phyloP scores from a whole-genome alignment of 1,139 yeast genomes.

The Kodamaea sp. region DNA sequence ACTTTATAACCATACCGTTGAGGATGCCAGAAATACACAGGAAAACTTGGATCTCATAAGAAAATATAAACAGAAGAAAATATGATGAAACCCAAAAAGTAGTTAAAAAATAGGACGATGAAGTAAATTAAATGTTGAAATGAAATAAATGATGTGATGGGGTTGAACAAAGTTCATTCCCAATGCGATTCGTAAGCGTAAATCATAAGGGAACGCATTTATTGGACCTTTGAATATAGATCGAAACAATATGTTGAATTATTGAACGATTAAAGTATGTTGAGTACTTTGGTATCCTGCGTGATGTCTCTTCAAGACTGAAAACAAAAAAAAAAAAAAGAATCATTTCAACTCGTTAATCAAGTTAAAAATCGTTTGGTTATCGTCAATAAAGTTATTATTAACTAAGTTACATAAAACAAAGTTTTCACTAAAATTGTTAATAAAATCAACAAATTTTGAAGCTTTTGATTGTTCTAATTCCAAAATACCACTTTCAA shows the following conservation, averaged over 20 bases:
- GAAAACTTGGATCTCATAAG: constrained; percentile 11
- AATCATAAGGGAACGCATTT: constrained; percentile 15
- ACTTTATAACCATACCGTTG: constrained; percentile 26
- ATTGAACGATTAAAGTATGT: constrained; percentile 21
- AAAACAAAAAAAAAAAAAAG: constrained; percentile 4
- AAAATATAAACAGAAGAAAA: constrained; percentile 9
- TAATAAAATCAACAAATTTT: constrained; percentile 41
- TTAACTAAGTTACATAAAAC: constrained; percentile 86
- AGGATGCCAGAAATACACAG: constrained; percentile 31
- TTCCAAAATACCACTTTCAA: constrained; percentile 36
- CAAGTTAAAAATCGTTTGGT: constrained; percentile 45
- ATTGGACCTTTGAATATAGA: constrained; percentile 8
- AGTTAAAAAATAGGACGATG: constrained; percentile 9
- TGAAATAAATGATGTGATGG: constrained; percentile 19
- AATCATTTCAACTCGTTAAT: constrained; percentile 25
- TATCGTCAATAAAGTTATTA: constrained; percentile 65
- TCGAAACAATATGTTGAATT: constrained; percentile 16
- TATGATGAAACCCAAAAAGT: constrained; percentile 6
- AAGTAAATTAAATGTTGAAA: constrained; percentile 17
- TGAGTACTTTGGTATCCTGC: constrained; percentile 30
- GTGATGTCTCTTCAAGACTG: constrained; percentile 9
- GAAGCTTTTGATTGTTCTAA: constrained; percentile 33
- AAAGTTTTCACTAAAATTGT: constrained; percentile 53
- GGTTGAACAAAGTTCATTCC: constrained; percentile 6
- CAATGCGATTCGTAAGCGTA: constrained; percentile 16